phyloP scores from a whole-genome alignment of 2,329 filamentous ascomycete genomes.

The Teratosphaeria epicoccoides region DNA sequence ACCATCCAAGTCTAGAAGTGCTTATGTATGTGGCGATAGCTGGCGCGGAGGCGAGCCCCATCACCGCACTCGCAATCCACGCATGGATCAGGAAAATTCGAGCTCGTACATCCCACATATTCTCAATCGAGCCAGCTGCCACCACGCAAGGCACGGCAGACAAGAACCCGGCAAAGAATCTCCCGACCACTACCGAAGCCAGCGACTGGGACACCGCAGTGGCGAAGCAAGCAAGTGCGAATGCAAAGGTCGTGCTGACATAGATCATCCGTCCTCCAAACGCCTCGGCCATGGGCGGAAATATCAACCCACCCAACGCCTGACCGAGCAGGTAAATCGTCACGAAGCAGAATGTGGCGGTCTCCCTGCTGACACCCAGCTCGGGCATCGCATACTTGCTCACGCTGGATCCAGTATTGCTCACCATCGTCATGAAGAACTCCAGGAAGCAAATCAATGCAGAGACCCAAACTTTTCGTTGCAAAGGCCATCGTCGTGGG shows the following conservation, averaged over 20 bases:
- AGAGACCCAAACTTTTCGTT: conserved; percentile 11
- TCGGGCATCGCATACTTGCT: conserved; percentile 1
- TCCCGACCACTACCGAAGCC: not conserved
- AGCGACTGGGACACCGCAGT: conserved; percentile 19
- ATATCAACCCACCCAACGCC: conserved; percentile 29
- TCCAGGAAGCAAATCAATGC: conserved; percentile 15
- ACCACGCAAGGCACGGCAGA: conserved; percentile 1
- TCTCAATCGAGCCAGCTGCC: conserved; percentile 24
- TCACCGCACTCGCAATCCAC: conserved; percentile 1
- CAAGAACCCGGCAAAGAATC: not conserved
- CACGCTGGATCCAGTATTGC: conserved; percentile 9
- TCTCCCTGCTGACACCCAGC: conserved; percentile 2
- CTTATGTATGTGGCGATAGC: not conserved
- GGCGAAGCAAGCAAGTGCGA: conserved; percentile 28
- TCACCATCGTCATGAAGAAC: conserved; percentile 11
- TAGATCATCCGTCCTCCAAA: conserved; percentile 30
- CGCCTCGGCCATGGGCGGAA: conserved; percentile 30
- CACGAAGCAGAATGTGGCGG: conserved; percentile 4
- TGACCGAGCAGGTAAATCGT: conserved; percentile 28
- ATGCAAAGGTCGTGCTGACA: conserved; percentile 24
- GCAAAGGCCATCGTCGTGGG: conserved; percentile 9
- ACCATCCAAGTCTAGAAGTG: conserved; percentile 7
- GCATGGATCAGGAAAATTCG: conserved; percentile 32
- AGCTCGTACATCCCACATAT: conserved; percentile 38
- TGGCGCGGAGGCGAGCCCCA: conserved; percentile 1